Percentiles rank a stretch among this genome's conserved stretches.
Evolutionary conservation across 1,139 yeast species (phyloP).

Genomic region (Chernovozyma aurita): DNA sequence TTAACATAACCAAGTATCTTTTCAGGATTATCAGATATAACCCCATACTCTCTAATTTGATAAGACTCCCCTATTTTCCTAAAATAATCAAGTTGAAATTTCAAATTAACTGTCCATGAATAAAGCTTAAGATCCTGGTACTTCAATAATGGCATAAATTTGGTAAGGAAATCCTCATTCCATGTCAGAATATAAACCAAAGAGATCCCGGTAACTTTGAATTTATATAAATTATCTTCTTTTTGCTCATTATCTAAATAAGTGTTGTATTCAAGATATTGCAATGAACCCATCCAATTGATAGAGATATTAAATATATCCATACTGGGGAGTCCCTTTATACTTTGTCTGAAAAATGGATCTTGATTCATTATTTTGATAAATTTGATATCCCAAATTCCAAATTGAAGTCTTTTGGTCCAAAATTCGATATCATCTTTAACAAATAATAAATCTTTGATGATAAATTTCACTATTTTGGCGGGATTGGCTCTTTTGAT

Average conservation of each 20-base stretch:
- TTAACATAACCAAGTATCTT: constrained; percentile 21
- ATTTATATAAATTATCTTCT: constrained; percentile 15
- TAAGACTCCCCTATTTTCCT: constrained; percentile 22
- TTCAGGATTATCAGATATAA: constrained; percentile 60
- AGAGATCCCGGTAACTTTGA: constrained; percentile 36
- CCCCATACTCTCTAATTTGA: constrained; percentile 40
- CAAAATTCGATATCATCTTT: constrained; percentile 56
- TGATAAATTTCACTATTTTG: constrained; percentile 48
- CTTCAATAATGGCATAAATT: constrained; percentile 34
- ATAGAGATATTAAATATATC: constrained; percentile 36
- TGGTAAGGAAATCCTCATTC: constrained; percentile 31
- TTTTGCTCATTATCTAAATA: constrained; percentile 25
- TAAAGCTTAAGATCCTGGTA: constrained; percentile 51
- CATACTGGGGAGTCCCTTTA: constrained; percentile 17
- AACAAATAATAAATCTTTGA: constrained; percentile 44
- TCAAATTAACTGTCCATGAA: constrained; percentile 78
- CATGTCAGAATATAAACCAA: constrained; percentile 37
- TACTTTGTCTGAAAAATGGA: constrained; percentile 26
- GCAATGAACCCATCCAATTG: constrained; percentile 32
- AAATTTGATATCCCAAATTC: constrained; percentile 74
- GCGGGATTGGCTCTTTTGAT: constrained; percentile 71
- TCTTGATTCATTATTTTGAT: constrained; percentile 49
- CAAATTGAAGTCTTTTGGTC: constrained; percentile 66
- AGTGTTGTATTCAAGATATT: constrained; percentile 33
- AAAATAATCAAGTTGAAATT: constrained; percentile 44